Base-by-base conservation (phyloP, 805 yeast species). In the Cyberlindnera japonica region DNA sequence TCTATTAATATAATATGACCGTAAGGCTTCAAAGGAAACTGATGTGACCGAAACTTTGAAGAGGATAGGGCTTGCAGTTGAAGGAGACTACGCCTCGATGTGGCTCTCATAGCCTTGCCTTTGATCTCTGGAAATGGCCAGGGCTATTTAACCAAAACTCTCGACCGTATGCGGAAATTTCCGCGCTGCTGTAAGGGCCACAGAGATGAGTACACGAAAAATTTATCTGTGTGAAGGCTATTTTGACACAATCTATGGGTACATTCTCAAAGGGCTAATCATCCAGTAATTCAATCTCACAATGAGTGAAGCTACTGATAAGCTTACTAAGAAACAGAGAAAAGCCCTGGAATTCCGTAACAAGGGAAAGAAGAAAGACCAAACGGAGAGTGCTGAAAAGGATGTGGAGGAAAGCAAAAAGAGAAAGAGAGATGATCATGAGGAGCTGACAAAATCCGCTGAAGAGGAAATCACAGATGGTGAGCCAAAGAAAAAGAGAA, bases 281-380 rank as follows among this genome's bases (percentile, higher is more conserved):
- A 22, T 22, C 25, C 25, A 24, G 12, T 10, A 18, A 16, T n/a
- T 3, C 16, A 10, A 19, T 3, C 6, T 27, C 8, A 25, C 24
- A 13, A 47, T 44, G 50, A 33, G 43, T 30, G 57, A 51, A 31
- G 20, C 33, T 1, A 38, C 44, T 38, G 57, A 56, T 61, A 79
- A 77, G 56, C 64, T 80, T 20, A 75, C 82, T n/a, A 81, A 80
- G 66, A 81, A 79, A 53, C 79, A 81, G 58, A 67, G 67, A 41
- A 81, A 81, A 55, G 83, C 84, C 10, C 68, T 78, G 31, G 76
- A 74, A 53, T 81, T 79, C 60, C 67, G 75, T 38, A 61, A n/a
- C n/a, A n/a, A 61, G 44, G 65, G 63, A 45, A 48, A 48, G 20
- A 57, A 53, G 25, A 13, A 27, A 13, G 13, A 27, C 7, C 17